phyloP scores from a whole-genome alignment of 768 basidiomycete species.

The Cyclocybe aegerita region DNA sequence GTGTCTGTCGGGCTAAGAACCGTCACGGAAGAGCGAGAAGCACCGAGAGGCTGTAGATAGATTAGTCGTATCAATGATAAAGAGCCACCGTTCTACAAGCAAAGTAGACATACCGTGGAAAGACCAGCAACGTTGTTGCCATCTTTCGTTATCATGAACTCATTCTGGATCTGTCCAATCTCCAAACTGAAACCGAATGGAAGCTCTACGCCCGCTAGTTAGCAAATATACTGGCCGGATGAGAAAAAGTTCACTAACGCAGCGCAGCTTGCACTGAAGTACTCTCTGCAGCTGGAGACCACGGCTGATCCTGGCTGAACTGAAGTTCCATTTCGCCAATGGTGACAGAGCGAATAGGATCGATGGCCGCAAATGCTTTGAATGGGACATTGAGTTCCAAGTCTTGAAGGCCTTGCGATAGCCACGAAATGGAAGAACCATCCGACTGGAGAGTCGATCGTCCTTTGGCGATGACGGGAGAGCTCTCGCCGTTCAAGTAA shows the following conservation, averaged over 20 bases:
- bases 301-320: slow-evolving; percentile 54
- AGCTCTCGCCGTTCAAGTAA: slow-evolving; percentile 63
- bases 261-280: slow-evolving; percentile 59
- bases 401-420: slow-evolving; percentile 56
- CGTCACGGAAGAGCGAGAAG: slow-evolving; percentile 58
- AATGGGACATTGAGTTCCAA: slow-evolving; percentile 67
- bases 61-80: neutral
- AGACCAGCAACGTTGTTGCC: slow-evolving; percentile 54
- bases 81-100: neutral
- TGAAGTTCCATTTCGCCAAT: slow-evolving; percentile 59
- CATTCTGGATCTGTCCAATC: slow-evolving; percentile 62
- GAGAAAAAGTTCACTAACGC: slow-evolving; percentile 32
- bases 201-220: slow-evolving; percentile 39
- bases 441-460: slow-evolving; percentile 57
- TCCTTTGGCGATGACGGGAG: slow-evolving; percentile 60
- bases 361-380: slow-evolving; percentile 38
- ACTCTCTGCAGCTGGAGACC: slow-evolving; percentile 57
- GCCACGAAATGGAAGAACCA: slow-evolving; percentile 61
- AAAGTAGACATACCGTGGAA: slow-evolving; percentile 45
- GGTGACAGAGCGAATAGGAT: slow-evolving; percentile 7
- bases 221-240: neutral
- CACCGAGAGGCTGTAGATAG: slow-evolving; percentile 50
- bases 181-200: slow-evolving; percentile 69
- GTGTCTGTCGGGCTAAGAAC: slow-evolving; percentile 56
- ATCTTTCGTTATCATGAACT: slow-evolving; percentile 60